Conservation (phyloP, 768 basidiomycete species). For the Russula sp. region DNA sequence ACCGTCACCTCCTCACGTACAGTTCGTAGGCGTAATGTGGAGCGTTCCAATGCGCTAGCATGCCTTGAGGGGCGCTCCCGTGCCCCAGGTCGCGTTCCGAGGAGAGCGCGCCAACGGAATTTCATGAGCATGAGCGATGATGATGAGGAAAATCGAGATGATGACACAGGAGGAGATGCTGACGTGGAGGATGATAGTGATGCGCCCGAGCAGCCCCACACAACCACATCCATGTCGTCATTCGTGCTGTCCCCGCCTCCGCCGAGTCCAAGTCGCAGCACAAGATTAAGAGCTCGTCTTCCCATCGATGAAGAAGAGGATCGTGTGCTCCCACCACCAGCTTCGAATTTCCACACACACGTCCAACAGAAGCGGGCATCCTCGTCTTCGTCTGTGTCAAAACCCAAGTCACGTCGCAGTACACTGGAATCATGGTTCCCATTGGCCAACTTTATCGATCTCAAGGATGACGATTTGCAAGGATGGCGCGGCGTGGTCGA, state of each 20-base stretch:
- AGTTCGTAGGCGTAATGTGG: conserved; percentile 18
- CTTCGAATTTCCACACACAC: not conserved
- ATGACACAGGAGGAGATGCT: conserved; percentile 24
- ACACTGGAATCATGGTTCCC: conserved; percentile 55
- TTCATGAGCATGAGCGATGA: conserved; percentile 72
- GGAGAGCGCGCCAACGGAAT: conserved; percentile 40
- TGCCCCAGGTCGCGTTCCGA: conserved; percentile 31
- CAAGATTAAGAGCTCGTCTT: not conserved
- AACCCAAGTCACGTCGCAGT: conserved; percentile 36
- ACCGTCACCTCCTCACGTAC: conserved; percentile 24
- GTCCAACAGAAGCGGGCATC: conserved; percentile 5
- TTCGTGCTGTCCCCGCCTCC: conserved; percentile 20
- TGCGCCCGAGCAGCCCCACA: conserved; percentile 26
- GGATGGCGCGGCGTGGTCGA: conserved; percentile 66
- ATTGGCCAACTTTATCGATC: conserved; percentile 63
- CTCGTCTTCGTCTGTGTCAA: conserved; percentile 27
- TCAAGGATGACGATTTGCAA: conserved; percentile 47
- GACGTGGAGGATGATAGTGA: conserved; percentile 37
- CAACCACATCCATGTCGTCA: conserved; percentile 21
- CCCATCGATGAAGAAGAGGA: conserved; percentile 27
- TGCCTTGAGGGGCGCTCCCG: conserved; percentile 55
- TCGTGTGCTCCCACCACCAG: conserved; percentile 14
- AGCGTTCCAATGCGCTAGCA: conserved; percentile 49
- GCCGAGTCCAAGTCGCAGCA: not conserved
- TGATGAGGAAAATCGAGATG: conserved; percentile 50